phyloP scores from a whole-genome alignment of 2,329 filamentous ascomycete species.

The Fusarium anguioides region DNA sequence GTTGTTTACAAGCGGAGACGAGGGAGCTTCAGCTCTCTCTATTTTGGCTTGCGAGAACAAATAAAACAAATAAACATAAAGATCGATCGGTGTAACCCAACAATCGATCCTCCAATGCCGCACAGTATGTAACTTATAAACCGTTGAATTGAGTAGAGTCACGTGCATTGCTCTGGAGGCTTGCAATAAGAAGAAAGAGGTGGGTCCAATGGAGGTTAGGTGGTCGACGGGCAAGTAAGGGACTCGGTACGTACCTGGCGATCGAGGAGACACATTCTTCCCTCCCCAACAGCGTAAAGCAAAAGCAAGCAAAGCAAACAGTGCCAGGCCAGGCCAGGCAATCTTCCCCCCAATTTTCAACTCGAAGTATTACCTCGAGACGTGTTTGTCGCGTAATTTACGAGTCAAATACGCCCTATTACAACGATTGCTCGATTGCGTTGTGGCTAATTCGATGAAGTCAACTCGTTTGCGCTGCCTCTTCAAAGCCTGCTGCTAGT shows the following conservation, averaged over 20 bases:
- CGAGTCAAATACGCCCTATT: constrained; percentile 38
- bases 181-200: constrained; percentile 39
- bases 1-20: too few relatives aligned
- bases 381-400: constrained; percentile 40
- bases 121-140: neutral
- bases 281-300: constrained; percentile 42
- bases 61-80: neutral
- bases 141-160: constrained; percentile 32
- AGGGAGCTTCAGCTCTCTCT: too few relatives aligned
- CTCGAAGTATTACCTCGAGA: constrained; percentile 39
- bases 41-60: neutral
- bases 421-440: constrained; percentile 48
- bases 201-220: constrained; percentile 43
- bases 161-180: constrained; percentile 49
- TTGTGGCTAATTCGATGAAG: constrained; percentile 48
- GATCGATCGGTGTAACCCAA: neutral
- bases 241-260: constrained; percentile 41
- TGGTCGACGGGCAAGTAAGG: constrained; percentile 42
- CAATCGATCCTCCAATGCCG: neutral
- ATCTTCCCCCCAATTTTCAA: constrained; percentile 46
- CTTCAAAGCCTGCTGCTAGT: constrained; percentile 52
- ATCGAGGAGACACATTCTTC: constrained; percentile 57
- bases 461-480: constrained; percentile 48
- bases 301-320: constrained; percentile 27
- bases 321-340: constrained; percentile 7